Evolutionary conservation across 129 eudicot species (phyloP).

Genomic region (Logfia minima): DNA sequence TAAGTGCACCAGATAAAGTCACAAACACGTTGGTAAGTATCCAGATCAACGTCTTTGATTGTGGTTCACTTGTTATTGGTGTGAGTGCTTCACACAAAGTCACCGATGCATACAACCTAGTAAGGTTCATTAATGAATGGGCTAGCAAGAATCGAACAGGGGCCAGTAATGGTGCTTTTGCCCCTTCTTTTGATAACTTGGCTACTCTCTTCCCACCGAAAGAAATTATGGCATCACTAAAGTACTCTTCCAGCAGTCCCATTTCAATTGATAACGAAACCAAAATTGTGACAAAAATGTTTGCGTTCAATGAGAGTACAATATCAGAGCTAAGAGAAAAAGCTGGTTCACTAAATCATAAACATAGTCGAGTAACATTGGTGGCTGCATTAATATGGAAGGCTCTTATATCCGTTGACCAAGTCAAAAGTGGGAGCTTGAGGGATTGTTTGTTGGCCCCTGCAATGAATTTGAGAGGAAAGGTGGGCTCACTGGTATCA

Average conservation of each 20-base stretch:
- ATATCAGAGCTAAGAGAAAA: slow-evolving; percentile 34
- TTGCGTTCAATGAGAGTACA: slow-evolving; percentile 13
- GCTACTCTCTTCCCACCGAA: slow-evolving; percentile 21
- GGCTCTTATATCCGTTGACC: slow-evolving; percentile 22
- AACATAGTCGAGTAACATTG: slow-evolving; percentile 33
- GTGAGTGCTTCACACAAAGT: slow-evolving; percentile 47
- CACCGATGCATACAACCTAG: slow-evolving; percentile 36
- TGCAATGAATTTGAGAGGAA: slow-evolving; percentile 33
- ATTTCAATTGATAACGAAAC: background rate
- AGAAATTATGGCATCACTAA: slow-evolving; percentile 1
- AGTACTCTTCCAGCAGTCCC: background rate
- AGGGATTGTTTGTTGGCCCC: slow-evolving; percentile 25
- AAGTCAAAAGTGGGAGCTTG: slow-evolving; percentile 14
- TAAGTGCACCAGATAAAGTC: slow-evolving; percentile 10
- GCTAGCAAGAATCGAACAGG: slow-evolving; percentile 20
- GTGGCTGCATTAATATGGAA: slow-evolving; percentile 34
- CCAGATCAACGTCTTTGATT: slow-evolving; percentile 44
- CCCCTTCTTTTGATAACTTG: slow-evolving; percentile 23
- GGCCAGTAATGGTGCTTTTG: background rate
- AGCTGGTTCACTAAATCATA: background rate
- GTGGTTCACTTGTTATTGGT: slow-evolving; percentile 51
- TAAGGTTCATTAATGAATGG: slow-evolving; percentile 39
- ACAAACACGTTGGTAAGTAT: slow-evolving; percentile 29
- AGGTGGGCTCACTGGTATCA: slow-evolving; percentile 7
- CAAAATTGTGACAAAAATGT: slow-evolving; percentile 12